Evolutionary conservation across 306 rosid species (phyloP).

Genomic region (Ammopiptanthus mongolicus): DNA sequence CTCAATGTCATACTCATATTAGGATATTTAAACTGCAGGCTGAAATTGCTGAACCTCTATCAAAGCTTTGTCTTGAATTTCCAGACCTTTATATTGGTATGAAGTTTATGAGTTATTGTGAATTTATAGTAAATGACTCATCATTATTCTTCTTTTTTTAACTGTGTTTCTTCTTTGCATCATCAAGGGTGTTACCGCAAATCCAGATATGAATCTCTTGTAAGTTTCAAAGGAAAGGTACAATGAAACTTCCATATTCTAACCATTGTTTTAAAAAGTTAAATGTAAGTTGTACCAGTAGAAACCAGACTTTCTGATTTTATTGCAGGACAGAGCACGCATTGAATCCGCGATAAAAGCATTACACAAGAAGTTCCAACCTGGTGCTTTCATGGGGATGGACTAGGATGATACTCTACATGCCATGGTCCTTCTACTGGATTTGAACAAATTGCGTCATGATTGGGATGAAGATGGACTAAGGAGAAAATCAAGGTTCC

Average conservation of each 20-base stretch:
- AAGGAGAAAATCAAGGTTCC: conserved; percentile 11
- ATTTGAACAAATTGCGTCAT: conserved; percentile 15
- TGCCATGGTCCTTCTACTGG: background rate
- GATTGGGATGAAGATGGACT: background rate
- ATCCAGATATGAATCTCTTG: conserved; percentile 50
- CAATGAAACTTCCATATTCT: background rate
- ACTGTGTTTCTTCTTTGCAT: conserved; percentile 15
- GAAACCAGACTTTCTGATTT: background rate
- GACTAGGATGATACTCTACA: conserved; percentile 26
- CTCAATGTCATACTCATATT: background rate
- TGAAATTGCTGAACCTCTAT: conserved; percentile 71
- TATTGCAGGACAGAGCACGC: conserved; percentile 57
- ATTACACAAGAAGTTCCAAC: conserved; percentile 52
- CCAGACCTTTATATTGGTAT: conserved; percentile 82
- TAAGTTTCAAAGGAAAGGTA: conserved; percentile 79
- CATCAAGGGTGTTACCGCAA: conserved; percentile 70
- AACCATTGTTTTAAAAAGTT: background rate
- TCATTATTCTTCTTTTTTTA: background rate
- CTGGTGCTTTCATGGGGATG: conserved; percentile 49
- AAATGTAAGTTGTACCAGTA: background rate
- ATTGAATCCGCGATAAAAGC: conserved; percentile 51
- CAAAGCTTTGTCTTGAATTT: conserved; percentile 77
- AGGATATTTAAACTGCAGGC: conserved; percentile 49
- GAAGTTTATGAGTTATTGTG: conserved; percentile 20
- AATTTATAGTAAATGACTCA: background rate